Evolutionary conservation across 306 rosid species (phyloP), one percentile per base, ranked within the genome.

Genomic region (Rosa multiflora): DNA sequence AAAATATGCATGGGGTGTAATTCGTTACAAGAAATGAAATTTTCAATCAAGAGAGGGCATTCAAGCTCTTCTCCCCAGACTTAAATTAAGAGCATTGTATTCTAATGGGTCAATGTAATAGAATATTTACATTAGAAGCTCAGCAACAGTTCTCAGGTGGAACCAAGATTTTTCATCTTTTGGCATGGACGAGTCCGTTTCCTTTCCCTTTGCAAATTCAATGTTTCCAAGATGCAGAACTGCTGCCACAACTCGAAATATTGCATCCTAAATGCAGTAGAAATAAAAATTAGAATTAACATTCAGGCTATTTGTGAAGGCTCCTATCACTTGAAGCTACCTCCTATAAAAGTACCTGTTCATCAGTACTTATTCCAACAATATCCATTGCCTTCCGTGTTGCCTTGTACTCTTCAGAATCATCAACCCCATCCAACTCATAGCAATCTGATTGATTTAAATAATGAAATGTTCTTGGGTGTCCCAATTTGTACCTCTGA

Each of bases 241-340:
- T 70, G 98, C 97, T 70, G 99, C 99, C 86, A 93, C 96, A 76
- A 96, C 99, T 83, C 92, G 96, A 87, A 96, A 96, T 89, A 96
- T 96, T 52, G 91, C 98, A 74, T 96, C 99, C 99, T 96, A 58
- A 78, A 74, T 35, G 46, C 39, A 76, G 63, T 70, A 80, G 72
- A 53, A 73, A 67, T 47, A 72, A 76, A 68, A 51, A 23, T 21
- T 44, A 79, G 52, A 62, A n/a, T 63, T 11, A 53, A 59, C 51
- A 49, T 56, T 77, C 79, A 81, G 79, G 73, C 78, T 61, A 84
- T 64, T 72, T 39, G 43, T 78, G 43, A 61, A 78, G 80, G 76
- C 46, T 53, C 44, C 62, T 68, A 80, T 61, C 82, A 82, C 59
- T 51, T 76, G 71, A 72, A 80, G 72, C 78, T 81, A 70, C 55